Conservation (phyloP, 768 basidiomycete genomes). For the Fomitopsis pulvina region DNA sequence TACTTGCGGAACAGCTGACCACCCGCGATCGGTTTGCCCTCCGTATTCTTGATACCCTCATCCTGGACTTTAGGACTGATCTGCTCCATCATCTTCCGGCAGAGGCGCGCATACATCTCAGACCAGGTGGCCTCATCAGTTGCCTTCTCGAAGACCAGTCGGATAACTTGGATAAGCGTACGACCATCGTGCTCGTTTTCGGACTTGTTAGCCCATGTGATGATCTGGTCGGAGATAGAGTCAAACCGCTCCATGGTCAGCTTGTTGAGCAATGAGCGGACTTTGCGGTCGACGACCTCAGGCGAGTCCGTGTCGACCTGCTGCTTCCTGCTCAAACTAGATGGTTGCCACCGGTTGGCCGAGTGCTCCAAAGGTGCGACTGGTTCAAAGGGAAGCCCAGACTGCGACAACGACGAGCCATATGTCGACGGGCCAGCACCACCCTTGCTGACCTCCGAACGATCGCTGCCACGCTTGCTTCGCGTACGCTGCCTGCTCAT, state of each 20-base stretch:
- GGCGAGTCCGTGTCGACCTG: conserved; percentile 57
- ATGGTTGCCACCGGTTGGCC: conserved; percentile 79
- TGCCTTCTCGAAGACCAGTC: conserved; percentile 94
- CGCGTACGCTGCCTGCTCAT: conserved; percentile 56
- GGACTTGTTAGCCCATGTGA: conserved; percentile 91
- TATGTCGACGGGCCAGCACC: conserved; percentile 23
- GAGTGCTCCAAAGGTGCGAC: conserved; percentile 71
- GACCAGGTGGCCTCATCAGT: conserved; percentile 95
- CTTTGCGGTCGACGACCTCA: conserved; percentile 88
- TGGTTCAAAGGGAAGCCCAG: conserved; percentile 42
- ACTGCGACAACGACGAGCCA: conserved; percentile 22
- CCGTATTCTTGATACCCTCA: conserved; percentile 70
- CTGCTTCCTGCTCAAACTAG: conserved; percentile 35
- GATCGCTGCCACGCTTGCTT: conserved; percentile 79
- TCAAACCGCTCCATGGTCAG: conserved; percentile 96
- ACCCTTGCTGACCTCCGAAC: conserved; percentile 49
- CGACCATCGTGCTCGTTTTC: conserved; percentile 89
- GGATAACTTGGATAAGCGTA: conserved; percentile 93
- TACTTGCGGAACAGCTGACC: conserved; percentile 96
- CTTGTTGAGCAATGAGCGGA: conserved; percentile 89
- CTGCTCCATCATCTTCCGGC: conserved; percentile 91
- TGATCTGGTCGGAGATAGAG: conserved; percentile 91
- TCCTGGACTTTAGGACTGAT: conserved; percentile 86
- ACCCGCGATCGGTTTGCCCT: conserved; percentile 84
- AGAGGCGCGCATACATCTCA: conserved; percentile 93